Evolutionary conservation across 2,329 filamentous ascomycete genomes (phyloP).

Genomic region (Botrytis fragariae): DNA sequence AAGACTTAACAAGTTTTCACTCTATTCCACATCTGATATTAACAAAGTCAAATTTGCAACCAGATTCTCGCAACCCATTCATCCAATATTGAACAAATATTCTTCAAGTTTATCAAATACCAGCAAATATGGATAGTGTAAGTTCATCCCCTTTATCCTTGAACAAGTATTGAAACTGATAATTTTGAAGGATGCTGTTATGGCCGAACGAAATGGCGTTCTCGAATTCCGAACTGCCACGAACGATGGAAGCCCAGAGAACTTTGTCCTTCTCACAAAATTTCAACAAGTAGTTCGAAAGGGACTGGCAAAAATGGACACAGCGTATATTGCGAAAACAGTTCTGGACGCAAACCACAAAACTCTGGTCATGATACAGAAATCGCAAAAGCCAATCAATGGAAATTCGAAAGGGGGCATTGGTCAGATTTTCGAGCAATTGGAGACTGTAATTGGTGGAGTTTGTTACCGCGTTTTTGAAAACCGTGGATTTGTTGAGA

Average conservation of each 20-base stretch:
- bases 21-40: background rate
- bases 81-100: background rate
- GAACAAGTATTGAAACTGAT: background rate
- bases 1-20: background rate
- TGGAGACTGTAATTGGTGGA: background rate
- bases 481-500: background rate
- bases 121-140: background rate
- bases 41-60: background rate
- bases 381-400: background rate
- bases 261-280: background rate
- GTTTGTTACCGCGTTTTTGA: background rate
- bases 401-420: no score
- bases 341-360: background rate
- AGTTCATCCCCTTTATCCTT: background rate
- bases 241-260: background rate
- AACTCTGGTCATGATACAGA: background rate
- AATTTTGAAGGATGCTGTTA: background rate
- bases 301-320: background rate
- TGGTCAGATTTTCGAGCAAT: background rate
- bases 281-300: constrained; percentile 3
- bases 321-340: background rate
- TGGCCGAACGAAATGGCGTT: background rate
- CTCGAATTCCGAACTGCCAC: background rate
- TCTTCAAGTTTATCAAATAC: background rate
- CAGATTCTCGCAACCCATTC: background rate